Base-by-base conservation (phyloP, 139 green algal species). In the Picochlorum sp. region DNA sequence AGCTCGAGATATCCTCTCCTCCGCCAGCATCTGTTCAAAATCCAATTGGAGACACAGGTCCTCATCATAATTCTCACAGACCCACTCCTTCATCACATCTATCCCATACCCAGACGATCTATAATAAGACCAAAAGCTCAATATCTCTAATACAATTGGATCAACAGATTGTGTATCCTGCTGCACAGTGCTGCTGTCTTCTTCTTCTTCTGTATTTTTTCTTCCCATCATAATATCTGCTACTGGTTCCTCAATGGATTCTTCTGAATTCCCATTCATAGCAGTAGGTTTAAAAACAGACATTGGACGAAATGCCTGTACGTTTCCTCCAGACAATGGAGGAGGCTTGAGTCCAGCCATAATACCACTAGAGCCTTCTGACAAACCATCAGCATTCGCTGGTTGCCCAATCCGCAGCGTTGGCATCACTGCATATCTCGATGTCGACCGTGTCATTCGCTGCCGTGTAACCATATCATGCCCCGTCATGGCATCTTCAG, bases 61-160 rank as follows among this genome's bases (percentile, higher is more conserved):
- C 47, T 54, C 47, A 54, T 54, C 60, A 45, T 66, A 66, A 57
- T 66, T 54, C 14, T 56, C n/a, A 8, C 0, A 14, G 4, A 66
- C 60, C 60, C 60, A 66, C 37, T 66, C 60, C 16, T 44, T 45
- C 60, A 66, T 66, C 15, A 31, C 34, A 18, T 66, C 37, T 6
- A 23, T 15, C 15, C 38, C 34, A 41, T 45, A 66, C 16, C 60
- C 60, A n/a, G 9, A 55, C n/a, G 14, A 16, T 23, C 60, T n/a
- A 13, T 66, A 66, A n/a, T 56, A 59, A 0, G 34, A 45, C 60
- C 60, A 66, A 31, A 66, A 66, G 10, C 18, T 38, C 0, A 66
- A 45, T 20, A 66, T 23, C n/a, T 66, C 60, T 47, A 66, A 59
- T 10, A 66, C 24, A 14, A 24, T 31, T 23, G 60, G 60, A 18